Evolutionary conservation across 345 rosid species (phyloP).

Genomic region (Arabis alpina): DNA sequence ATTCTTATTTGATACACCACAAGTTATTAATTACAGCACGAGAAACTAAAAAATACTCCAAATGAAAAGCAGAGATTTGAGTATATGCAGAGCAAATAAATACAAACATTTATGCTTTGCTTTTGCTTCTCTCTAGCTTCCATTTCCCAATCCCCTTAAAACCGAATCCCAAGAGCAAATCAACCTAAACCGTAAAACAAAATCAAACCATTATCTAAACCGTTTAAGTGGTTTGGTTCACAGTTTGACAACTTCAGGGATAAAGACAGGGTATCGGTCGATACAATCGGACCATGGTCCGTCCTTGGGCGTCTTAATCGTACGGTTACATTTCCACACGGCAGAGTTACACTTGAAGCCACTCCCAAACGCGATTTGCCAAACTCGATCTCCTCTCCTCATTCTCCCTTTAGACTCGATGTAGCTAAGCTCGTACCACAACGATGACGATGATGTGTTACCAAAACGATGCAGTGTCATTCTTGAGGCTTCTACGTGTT

Average conservation of each 20-base stretch:
- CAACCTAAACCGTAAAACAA: conserved; percentile 26
- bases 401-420: conserved; percentile 82
- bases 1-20: conserved; percentile 30
- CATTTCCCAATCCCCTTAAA: conserved; percentile 20
- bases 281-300: conserved; percentile 84
- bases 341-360: conserved; percentile 95
- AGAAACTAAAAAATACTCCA: conserved; percentile 36
- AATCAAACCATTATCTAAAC: conserved; percentile 26
- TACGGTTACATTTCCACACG: conserved; percentile 84
- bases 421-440: conserved; percentile 80
- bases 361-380: conserved; percentile 94
- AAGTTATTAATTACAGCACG: conserved; percentile 38
- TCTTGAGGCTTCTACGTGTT: conserved; percentile 84
- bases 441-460: conserved; percentile 87
- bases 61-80: conserved; percentile 36
- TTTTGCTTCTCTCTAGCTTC: conserved; percentile 25
- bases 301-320: conserved; percentile 55
- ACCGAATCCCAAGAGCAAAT: conserved; percentile 29
- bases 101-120: conserved; percentile 40
- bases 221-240: conserved; percentile 33
- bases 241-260: conserved; percentile 79
- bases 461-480: conserved; percentile 88
- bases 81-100: conserved; percentile 33
- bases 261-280: conserved; percentile 68
- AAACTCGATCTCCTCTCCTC: conserved; percentile 65